Conservation (phyloP, 1,284 basidiomycete genomes). For the Cryptococcus sp. region DNA sequence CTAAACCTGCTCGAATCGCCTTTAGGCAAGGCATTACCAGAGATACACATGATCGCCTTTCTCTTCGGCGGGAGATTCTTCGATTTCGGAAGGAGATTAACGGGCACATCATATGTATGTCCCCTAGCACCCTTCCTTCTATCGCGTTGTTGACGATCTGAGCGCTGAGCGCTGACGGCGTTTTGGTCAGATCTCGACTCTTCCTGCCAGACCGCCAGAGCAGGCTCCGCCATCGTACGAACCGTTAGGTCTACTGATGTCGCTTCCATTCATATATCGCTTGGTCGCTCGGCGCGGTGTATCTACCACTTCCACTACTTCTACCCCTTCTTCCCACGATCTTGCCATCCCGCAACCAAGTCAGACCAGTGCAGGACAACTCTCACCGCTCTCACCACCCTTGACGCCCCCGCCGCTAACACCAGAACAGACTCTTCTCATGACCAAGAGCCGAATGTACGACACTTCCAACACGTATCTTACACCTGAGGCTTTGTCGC, state of each 20-base stretch:
- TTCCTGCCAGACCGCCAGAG: slow-evolving; percentile 66
- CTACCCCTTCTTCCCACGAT: not conserved
- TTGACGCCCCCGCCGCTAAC: slow-evolving; percentile 19
- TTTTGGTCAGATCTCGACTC: slow-evolving; percentile 72
- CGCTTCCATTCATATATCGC: slow-evolving; percentile 68
- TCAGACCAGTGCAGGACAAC: slow-evolving; percentile 7
- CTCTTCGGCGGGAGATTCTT: slow-evolving; percentile 79
- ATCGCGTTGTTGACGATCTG: too few species aligned
- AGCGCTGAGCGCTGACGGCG: too few species aligned
- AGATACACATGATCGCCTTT: slow-evolving; percentile 79
- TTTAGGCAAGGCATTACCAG: slow-evolving; percentile 50
- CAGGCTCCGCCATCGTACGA: slow-evolving; percentile 78
- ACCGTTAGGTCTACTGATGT: slow-evolving; percentile 74
- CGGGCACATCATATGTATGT: slow-evolving; percentile 72
- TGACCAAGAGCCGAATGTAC: slow-evolving; percentile 52
- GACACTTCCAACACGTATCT: slow-evolving; percentile 47
- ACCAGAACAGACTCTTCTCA: slow-evolving; percentile 56
- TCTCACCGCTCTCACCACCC: slow-evolving; percentile 18
- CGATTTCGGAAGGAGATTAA: slow-evolving; percentile 68
- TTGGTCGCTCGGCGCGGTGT: slow-evolving; percentile 25
- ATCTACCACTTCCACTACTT: not conserved
- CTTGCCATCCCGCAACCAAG: not conserved
- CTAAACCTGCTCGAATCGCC: slow-evolving; percentile 39
- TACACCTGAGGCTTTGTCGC: slow-evolving; percentile 41
- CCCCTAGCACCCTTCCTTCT: not conserved